These are phyloP conservation scores for Mallotus repandus DNA, from an alignment of 441 rosid genomes.

Conservation along the genomic window DNA sequence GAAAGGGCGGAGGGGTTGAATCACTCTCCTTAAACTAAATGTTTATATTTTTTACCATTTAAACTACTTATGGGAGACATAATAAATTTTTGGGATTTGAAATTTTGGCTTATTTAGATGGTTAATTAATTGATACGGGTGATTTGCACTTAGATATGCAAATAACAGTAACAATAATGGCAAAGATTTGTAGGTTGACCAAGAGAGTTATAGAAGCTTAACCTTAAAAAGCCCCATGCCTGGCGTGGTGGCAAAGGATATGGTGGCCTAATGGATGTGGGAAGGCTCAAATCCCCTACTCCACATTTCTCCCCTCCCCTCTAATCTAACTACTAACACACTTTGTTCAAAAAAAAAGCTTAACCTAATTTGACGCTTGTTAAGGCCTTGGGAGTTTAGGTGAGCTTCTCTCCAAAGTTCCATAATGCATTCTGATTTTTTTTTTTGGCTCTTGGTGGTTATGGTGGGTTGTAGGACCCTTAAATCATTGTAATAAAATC, in stretches of 20 bases:
- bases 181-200: not conserved
- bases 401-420: not conserved
- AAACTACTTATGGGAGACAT: too few species aligned
- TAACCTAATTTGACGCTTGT: not conserved
- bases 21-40: too few species aligned
- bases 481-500: not conserved
- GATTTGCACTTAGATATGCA: not conserved
- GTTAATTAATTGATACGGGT: not conserved
- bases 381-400: not conserved
- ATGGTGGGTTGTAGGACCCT: conserved; percentile 16
- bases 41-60: too few species aligned
- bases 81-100: too few species aligned
- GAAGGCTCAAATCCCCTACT: too few species aligned
- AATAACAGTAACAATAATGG: not conserved
- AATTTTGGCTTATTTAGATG: conserved; percentile 1
- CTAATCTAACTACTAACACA: too few species aligned
- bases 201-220: not conserved
- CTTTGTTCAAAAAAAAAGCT: too few species aligned
- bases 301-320: too few species aligned
- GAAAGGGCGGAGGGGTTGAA: too few species aligned
- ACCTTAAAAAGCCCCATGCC: too few species aligned
- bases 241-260: too few species aligned
- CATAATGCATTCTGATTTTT: not conserved
- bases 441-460: not conserved
- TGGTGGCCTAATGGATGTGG: too few species aligned